A percentile compares a stretch with the other conserved stretches of the same genome.
These are phyloP conservation scores for Penicillium sp. DNA, from an alignment of 2,329 filamentous ascomycete species.

Conservation along the genomic window DNA sequence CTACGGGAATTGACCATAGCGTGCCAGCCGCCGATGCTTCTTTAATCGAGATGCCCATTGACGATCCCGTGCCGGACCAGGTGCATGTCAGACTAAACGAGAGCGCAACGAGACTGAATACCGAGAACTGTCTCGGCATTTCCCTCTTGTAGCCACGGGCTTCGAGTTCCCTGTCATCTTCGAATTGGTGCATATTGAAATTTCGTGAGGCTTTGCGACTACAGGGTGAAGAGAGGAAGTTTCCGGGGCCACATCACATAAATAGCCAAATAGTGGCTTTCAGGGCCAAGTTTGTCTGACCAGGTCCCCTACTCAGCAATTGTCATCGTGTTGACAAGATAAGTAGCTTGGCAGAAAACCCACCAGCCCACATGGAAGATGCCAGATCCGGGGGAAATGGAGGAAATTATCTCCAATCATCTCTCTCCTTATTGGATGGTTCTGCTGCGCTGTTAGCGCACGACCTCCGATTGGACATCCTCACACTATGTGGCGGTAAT, in stretches of 20 bases:
- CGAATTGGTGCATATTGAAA: slow-evolving; percentile 1
- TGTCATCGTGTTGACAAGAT: neutral
- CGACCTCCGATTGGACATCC: neutral
- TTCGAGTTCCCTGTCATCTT: slow-evolving; percentile 8
- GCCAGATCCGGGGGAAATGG: neutral
- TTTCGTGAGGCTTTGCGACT: neutral
- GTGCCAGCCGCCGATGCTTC: slow-evolving; percentile 10
- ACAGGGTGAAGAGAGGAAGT: neutral
- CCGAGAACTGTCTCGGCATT: slow-evolving; percentile 11
- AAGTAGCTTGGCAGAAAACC: slow-evolving; percentile 1
- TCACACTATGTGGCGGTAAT: neutral
- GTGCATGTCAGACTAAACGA: slow-evolving; percentile 10
- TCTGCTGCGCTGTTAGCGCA: neutral
- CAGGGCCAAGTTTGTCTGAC: neutral
- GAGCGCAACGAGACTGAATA: slow-evolving; percentile 8
- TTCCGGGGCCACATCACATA: neutral
- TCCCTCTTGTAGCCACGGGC: slow-evolving; percentile 4
- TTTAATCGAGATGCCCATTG: slow-evolving; percentile 6
- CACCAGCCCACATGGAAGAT: neutral
- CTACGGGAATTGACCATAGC: slow-evolving; percentile 7
- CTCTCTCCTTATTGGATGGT: neutral
- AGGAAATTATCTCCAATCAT: neutral
- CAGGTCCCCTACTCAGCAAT: neutral
- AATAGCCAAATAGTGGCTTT: neutral
- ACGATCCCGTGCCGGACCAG: slow-evolving; percentile 14